These are phyloP conservation scores for Ensete ventricosum DNA, from an alignment of 176 grass and related monocot genomes.

Conservation along the genomic window DNA sequence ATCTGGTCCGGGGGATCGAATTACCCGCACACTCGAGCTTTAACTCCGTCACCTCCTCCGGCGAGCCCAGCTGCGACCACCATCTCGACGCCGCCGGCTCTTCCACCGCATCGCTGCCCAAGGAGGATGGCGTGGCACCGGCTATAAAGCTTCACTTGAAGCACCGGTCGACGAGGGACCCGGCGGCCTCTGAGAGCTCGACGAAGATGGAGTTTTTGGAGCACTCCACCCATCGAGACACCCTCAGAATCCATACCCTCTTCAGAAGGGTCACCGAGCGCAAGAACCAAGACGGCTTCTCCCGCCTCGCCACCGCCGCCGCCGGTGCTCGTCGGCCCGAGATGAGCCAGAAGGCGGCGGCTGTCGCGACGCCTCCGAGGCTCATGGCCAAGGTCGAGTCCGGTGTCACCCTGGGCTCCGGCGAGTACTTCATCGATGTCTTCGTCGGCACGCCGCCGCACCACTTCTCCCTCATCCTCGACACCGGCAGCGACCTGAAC, in stretches of 20 bases:
- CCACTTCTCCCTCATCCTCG: conserved; percentile 76
- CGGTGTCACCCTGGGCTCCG: conserved; percentile 64
- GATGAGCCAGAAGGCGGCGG: neutral
- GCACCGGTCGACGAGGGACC: conserved; percentile 20
- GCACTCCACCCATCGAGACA: conserved; percentile 41
- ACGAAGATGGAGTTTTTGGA: conserved; percentile 30
- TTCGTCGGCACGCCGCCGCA: conserved; percentile 79
- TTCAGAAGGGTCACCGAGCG: conserved; percentile 1
- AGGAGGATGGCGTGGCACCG: neutral
- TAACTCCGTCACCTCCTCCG: neutral
- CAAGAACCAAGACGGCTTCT: neutral
- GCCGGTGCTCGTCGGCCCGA: neutral
- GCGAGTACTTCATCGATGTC: conserved; percentile 78
- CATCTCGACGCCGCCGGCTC: neutral
- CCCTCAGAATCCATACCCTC: conserved; percentile 48
- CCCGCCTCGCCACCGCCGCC: neutral
- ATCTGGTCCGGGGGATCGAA: neutral
- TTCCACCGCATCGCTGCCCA: neutral
- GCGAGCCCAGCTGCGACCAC: neutral
- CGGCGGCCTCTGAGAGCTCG: conserved; percentile 3
- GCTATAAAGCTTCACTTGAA: conserved; percentile 56
- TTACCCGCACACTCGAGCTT: conserved; percentile 4
- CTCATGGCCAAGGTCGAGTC: conserved; percentile 68
- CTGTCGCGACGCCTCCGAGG: conserved; percentile 14
- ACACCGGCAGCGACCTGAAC: conserved; percentile 94